Conservation (phyloP, 2,329 filamentous ascomycete species). For the Trichoderma sp. region DNA sequence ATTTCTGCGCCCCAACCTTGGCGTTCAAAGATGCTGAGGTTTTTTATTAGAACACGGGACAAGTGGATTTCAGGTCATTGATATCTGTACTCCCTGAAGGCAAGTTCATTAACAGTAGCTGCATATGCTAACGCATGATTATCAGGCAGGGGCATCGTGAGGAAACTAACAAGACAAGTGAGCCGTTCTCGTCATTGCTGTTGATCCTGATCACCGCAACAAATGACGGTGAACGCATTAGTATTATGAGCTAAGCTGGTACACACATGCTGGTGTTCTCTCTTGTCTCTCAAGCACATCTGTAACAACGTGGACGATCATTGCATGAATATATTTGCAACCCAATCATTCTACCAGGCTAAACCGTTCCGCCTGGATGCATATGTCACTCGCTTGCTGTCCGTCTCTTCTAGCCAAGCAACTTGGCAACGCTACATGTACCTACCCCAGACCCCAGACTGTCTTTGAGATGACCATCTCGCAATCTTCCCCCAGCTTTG, state of each 20-base stretch:
- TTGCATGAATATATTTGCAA: background rate
- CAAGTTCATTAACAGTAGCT: background rate
- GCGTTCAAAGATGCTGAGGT: background rate
- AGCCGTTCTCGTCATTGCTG: background rate
- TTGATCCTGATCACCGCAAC: constrained; percentile 2
- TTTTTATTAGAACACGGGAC: background rate
- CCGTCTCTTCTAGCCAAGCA: background rate
- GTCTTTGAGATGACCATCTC: background rate
- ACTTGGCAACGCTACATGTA: background rate
- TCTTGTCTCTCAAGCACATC: background rate
- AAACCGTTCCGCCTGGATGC: background rate
- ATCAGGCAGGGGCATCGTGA: background rate
- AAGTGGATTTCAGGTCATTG: background rate
- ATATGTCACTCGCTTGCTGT: background rate
- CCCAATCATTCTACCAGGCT: background rate
- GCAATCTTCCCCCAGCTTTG: constrained; percentile 14
- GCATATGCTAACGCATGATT: background rate
- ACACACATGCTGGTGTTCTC: background rate
- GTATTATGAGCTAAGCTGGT: background rate
- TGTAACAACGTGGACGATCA: background rate
- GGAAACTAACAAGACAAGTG: background rate
- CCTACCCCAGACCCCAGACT: background rate
- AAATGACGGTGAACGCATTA: background rate
- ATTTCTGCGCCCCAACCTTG: background rate
- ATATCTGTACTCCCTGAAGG: background rate